These are phyloP conservation scores for Mycena citricolor DNA, from an alignment of 1,284 basidiomycete genomes.

Conservation along the genomic window DNA sequence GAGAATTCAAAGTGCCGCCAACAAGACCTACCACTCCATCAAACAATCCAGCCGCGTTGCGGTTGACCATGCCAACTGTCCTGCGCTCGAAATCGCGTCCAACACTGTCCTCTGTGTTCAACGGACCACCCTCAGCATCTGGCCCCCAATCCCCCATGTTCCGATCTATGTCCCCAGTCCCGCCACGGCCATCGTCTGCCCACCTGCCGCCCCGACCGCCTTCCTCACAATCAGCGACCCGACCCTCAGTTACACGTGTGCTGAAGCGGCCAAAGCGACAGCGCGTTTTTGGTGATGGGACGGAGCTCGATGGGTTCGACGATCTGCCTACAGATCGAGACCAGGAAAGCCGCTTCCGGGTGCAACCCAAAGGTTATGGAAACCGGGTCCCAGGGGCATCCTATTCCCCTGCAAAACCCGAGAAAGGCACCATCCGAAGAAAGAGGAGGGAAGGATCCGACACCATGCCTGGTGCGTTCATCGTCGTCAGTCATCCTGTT, in stretches of 20 bases:
- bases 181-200: conserved; percentile 58
- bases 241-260: conserved; percentile 55
- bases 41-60: conserved; percentile 67
- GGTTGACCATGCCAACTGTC: conserved; percentile 84
- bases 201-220: conserved; percentile 26
- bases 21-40: conserved; percentile 76
- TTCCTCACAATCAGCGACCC: conserved; percentile 28
- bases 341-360: conserved; percentile 69
- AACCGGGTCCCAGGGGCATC: conserved; percentile 60
- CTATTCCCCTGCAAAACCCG: conserved; percentile 46
- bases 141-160: conserved; percentile 33
- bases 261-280: conserved; percentile 73
- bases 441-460: conserved; percentile 44
- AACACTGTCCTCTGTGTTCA: conserved; percentile 72
- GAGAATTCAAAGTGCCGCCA: conserved; percentile 71
- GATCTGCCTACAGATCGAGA: conserved; percentile 87
- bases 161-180: conserved; percentile 57
- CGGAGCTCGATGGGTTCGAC: conserved; percentile 88
- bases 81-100: conserved; percentile 71
- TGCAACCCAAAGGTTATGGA: conserved; percentile 64
- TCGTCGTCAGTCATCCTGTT: conserved; percentile 26
- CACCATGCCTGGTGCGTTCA: conserved; percentile 7
- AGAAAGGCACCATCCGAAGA: conserved; percentile 56
- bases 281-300: conserved; percentile 85
- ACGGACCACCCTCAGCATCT: conserved; percentile 37